These are phyloP conservation scores for Podosphaera fusca DNA, from an alignment of 2,329 filamentous ascomycete genomes.

Conservation along the genomic window DNA sequence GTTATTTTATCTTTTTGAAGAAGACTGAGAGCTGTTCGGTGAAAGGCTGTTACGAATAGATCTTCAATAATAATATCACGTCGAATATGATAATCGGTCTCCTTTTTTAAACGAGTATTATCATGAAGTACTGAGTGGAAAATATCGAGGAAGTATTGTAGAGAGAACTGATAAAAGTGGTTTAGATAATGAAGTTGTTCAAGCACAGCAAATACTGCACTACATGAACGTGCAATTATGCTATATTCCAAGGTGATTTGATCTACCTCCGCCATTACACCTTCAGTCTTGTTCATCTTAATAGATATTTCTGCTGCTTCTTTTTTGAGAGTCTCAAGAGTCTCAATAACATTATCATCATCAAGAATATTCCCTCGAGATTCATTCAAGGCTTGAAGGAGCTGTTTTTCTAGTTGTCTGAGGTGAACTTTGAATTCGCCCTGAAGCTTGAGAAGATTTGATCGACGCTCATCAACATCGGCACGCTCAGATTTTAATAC, in stretches of 20 bases:
- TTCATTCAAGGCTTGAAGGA: conserved; percentile 88
- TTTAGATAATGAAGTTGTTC: conserved; percentile 97
- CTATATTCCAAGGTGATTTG: conserved; percentile 87
- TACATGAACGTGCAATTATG: conserved; percentile 82
- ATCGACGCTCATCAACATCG: conserved; percentile 86
- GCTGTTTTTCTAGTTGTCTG: conserved; percentile 77
- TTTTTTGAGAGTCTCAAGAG: conserved; percentile 89
- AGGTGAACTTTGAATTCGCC: conserved; percentile 98
- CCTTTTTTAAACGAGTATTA: conserved; percentile 47
- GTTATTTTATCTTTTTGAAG: conserved; percentile 89
- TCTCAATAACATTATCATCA: conserved; percentile 95
- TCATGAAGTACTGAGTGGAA: conserved; percentile 77
- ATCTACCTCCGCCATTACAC: conserved; percentile 94
- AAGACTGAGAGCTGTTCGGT: conserved; percentile 77
- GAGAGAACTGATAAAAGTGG: conserved; percentile 97
- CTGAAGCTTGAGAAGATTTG: conserved; percentile 94
- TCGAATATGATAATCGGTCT: conserved; percentile 53
- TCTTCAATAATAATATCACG: conserved; percentile 80
- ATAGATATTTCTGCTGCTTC: conserved; percentile 87
- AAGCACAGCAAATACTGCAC: conserved; percentile 86
- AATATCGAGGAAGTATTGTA: conserved; percentile 95
- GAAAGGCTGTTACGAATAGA: conserved; percentile 76
- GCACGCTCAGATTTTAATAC: conserved; percentile 93
- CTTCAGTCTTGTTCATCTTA: conserved; percentile 93
- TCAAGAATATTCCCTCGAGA: conserved; percentile 95